These are phyloP conservation scores for Chimonanthus salicifolius DNA, from an alignment of 164 flowering plant genomes.

Conservation along the genomic window DNA sequence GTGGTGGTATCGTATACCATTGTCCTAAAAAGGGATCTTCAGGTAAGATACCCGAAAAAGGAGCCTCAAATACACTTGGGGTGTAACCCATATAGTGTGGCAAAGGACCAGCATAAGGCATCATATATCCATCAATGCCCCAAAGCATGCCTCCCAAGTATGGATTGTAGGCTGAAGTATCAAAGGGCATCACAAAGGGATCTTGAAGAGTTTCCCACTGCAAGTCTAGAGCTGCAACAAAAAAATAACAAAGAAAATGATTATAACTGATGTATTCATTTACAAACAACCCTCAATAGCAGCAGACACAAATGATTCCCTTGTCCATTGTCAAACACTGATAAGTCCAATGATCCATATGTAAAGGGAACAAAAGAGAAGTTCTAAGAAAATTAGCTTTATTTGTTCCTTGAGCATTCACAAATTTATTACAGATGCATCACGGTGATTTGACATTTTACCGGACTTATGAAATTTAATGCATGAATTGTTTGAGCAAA, in stretches of 20 bases:
- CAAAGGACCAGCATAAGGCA: constrained; percentile 51
- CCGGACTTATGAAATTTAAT: too few relatives aligned
- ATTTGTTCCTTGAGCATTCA: too few relatives aligned
- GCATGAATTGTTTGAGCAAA: too few relatives aligned
- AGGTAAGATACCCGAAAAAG: constrained; percentile 45
- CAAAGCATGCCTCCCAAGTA: constrained; percentile 70
- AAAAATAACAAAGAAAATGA: neutral
- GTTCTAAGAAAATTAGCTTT: too few relatives aligned
- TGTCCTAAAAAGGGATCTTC: constrained; percentile 65
- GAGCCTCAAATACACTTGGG: constrained; percentile 55
- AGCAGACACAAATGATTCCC: too few relatives aligned
- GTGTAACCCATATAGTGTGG: constrained; percentile 55
- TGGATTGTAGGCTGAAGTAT: constrained; percentile 56
- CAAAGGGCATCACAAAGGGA: constrained; percentile 60
- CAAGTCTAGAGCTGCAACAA: constrained; percentile 40
- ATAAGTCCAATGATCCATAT: too few relatives aligned
- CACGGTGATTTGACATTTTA: too few relatives aligned
- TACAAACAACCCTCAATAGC: too few relatives aligned
- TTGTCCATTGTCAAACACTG: too few relatives aligned
- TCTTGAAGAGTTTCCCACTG: constrained; percentile 25
- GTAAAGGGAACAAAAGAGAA: too few relatives aligned
- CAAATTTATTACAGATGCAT: too few relatives aligned
- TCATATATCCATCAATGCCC: constrained; percentile 60
- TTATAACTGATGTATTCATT: too few relatives aligned
- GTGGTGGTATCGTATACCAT: constrained; percentile 46